Evolutionary conservation across 495 filamentous ascomycete genomes (phyloP).

Genomic region (Podospora didyma): DNA sequence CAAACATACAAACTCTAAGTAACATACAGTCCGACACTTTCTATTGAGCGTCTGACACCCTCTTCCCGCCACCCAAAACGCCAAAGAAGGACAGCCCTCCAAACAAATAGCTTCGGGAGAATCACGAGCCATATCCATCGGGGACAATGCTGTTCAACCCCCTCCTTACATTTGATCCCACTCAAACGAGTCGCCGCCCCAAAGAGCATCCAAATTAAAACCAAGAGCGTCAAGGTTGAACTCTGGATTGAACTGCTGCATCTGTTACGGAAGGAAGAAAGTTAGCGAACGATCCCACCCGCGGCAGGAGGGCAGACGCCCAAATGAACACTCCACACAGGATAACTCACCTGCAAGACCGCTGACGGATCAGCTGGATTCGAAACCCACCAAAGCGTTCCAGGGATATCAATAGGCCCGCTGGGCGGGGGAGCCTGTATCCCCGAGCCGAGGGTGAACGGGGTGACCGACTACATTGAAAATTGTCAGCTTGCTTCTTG

Average conservation of each 20-base stretch:
- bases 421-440: not conserved
- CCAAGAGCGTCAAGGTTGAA: slow-evolving; percentile 27
- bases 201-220: slow-evolving; percentile 31
- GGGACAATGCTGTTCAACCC: too few relatives aligned
- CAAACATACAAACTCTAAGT: too few relatives aligned
- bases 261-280: not conserved
- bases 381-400: slow-evolving; percentile 28
- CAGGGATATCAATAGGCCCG: slow-evolving; percentile 19
- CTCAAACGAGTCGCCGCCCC: slow-evolving; percentile 24
- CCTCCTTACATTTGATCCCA: slow-evolving; percentile 5
- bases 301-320: too few relatives aligned
- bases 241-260: slow-evolving; percentile 18
- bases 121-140: too few relatives aligned
- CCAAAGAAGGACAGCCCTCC: too few relatives aligned
- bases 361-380: slow-evolving; percentile 20
- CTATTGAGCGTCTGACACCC: too few relatives aligned
- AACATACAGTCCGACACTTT: too few relatives aligned
- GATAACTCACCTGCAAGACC: slow-evolving; percentile 16
- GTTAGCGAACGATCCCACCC: not conserved
- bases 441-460: slow-evolving; percentile 16
- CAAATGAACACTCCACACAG: not conserved
- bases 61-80: too few relatives aligned
- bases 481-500: not conserved
- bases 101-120: too few relatives aligned
- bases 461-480: slow-evolving; percentile 23